Percentiles rank a stretch among this genome's conserved stretches.
Evolutionary conservation across 2,329 filamentous ascomycete species (phyloP).

Genomic region (Cladosporium cucumerinum): DNA sequence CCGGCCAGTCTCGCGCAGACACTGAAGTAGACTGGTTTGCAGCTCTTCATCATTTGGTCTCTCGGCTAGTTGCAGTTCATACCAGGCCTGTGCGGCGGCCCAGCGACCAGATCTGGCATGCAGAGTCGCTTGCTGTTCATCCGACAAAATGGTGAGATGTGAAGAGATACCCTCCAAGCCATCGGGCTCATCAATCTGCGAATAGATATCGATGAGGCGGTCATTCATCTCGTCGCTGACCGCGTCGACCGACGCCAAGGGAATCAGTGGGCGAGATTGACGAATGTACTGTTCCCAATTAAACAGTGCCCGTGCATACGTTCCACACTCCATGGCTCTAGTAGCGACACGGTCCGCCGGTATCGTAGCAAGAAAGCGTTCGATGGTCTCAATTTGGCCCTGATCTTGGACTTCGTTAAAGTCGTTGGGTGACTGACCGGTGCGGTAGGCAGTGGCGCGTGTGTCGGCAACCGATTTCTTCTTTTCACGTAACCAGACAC

Average conservation of each 20-base stretch:
- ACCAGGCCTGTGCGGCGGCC: conserved; percentile 96
- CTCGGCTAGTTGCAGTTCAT: conserved; percentile 82
- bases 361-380: conserved; percentile 66
- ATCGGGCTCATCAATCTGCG: conserved; percentile 95
- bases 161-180: conserved; percentile 92
- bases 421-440: conserved; percentile 41
- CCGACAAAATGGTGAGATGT: conserved; percentile 78
- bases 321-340: conserved; percentile 88
- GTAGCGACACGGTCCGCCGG: conserved; percentile 72
- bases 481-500: conserved; percentile 82
- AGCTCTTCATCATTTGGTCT: conserved; percentile 72
- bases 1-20: conserved; percentile 92
- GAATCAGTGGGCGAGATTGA: conserved; percentile 42
- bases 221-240: conserved; percentile 55
- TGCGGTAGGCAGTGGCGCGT: conserved; percentile 42
- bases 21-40: conserved; percentile 79
- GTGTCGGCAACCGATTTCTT: conserved; percentile 48
- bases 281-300: conserved; percentile 91
- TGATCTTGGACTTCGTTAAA: conserved; percentile 53
- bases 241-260: conserved; percentile 37
- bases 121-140: conserved; percentile 89
- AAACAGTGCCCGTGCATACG: conserved; percentile 87
- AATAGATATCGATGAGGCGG: conserved; percentile 87
- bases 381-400: conserved; percentile 62
- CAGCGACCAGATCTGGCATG: conserved; percentile 91